Base-by-base conservation (phyloP, 352 stramenopile genomes). In the Pythium scleroteichum region DNA sequence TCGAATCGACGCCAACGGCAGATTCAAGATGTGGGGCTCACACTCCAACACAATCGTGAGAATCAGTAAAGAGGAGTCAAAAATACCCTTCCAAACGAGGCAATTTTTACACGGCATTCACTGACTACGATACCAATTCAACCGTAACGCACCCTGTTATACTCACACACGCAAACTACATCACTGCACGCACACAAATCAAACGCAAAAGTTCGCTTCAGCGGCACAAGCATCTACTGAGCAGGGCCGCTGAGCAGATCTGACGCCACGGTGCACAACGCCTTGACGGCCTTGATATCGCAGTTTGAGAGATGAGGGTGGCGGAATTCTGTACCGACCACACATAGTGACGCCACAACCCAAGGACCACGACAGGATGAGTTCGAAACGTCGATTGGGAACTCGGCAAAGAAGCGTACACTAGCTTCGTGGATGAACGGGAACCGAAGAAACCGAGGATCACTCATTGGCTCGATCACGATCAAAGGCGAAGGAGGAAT, bases 361-460 rank as follows among this genome's bases (percentile, higher is more conserved):
- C 29, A 35, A 10, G 29, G 6, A 75, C 49, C 3, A 35, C 33
- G 0, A 65, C 68, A 26, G 64, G 39, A 12, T 55, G 53, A 3
- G 62, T 4, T 46, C 17, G 20, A 16, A 3, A 16, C 19, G 38
- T 49, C 17, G 12, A 89, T 75, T 42, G 82, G 79, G 52, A 87
- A 87, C 1, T 78, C 64, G 1, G 78, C 78, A 58, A 82, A 83
- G 59, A 88, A 89, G 0, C 58, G 75, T 32, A 83, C 64, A 26
- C 66, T 62, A 0, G 72, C 60, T 10, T 85, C 67, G 17, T 73
- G 57, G 19, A 85, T 53, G 22, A 85, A 55, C 35, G 53, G 52
- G 27, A 87, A 66, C 20, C 68, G 56, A 4, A 64, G 50, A 33
- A 88, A 66, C 2, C 68, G 71, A 6, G 58, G 24, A 22, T 91